Evolutionary conservation across 2,329 filamentous ascomycete species (phyloP), one percentile per base, ranked within the genome.

Genomic region (Fonsecaea erecta): DNA sequence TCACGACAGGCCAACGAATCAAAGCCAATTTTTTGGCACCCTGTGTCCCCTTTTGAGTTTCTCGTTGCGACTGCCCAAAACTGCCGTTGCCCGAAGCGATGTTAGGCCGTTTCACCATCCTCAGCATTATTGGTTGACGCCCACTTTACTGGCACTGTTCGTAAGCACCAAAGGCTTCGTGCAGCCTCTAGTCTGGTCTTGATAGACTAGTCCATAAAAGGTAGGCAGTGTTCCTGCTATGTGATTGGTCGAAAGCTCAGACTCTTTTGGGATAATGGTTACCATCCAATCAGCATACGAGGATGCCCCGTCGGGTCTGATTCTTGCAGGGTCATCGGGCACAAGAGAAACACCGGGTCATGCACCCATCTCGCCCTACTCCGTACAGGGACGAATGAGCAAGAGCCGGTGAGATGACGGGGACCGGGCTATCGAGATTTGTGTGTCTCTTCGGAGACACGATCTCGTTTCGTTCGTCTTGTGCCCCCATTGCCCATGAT

Each of bases 191-290:
- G 35, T 18, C 28, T 5, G 12, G 12, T 34, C 30, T 7, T 4
- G 2, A n/a, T 18, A 28, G n/a, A 21, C 52, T 28, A 35, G 28
- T 51, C 43, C 43, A 0, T 4, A 48, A 48, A 24, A 14, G 43
- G 43, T 4, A 24, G 9, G 21, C 43, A 48, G 18, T 48, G 2
- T 3, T 1, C 2, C 12, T 21, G 14, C 1, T 24, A 5, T 35
- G 1, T 63, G 53, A 63, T 48, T 64, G 46, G 62, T 32, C 9
- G 3, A 24, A 18, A 30, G 48, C 56, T 26, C 56, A 40, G 51
- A 12, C 62, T 43, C 30, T 46, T 64, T 64, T 60, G 18, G 56
- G 62, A 43, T 21, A 60, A 60, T 21, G 40, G 56, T 60, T 51
- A 18, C 37, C 32, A 51, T 21, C 56, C 35, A 60, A 60, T 60